phyloP scores from a whole-genome alignment of 805 yeast genomes.

The Cyberlindnera mississippiensis region DNA sequence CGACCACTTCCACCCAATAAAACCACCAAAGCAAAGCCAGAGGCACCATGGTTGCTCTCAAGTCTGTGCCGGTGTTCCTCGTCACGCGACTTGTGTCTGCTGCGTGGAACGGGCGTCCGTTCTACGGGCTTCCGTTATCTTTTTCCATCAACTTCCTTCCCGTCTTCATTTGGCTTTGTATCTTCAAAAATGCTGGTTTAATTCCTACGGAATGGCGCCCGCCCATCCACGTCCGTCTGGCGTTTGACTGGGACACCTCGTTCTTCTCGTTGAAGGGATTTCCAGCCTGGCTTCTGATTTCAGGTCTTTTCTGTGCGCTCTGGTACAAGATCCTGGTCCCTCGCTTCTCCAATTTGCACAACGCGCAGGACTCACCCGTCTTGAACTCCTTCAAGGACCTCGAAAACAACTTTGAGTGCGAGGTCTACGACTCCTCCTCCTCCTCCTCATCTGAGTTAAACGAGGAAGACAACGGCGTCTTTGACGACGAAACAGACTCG shows the following conservation, averaged over 20 bases:
- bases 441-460: conserved; percentile 5
- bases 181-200: conserved; percentile 55
- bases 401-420: conserved; percentile 7
- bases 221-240: conserved; percentile 43
- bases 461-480: not conserved
- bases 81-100: conserved; percentile 7
- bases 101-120: conserved; percentile 12
- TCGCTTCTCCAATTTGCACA: conserved; percentile 30
- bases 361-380: conserved; percentile 21
- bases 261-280: conserved; percentile 30
- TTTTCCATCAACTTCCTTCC: conserved; percentile 50
- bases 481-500: conserved; percentile 10
- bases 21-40: too few species aligned
- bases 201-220: conserved; percentile 57
- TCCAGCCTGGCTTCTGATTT: conserved; percentile 17
- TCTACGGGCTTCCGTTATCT: conserved; percentile 7
- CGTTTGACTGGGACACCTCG: conserved; percentile 39
- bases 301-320: conserved; percentile 11
- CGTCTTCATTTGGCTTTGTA: conserved; percentile 49
- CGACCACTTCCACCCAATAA: too few species aligned
- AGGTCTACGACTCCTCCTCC: not conserved
- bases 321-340: conserved; percentile 22
- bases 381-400: conserved; percentile 11
- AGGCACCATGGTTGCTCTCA: conserved; percentile 1
- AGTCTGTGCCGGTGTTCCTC: conserved; percentile 3